A percentile compares a stretch with the other conserved stretches of the same genome.
Conservation (phyloP, 1,284 basidiomycete genomes). For the Anthracocystis panici-leucophaei region DNA sequence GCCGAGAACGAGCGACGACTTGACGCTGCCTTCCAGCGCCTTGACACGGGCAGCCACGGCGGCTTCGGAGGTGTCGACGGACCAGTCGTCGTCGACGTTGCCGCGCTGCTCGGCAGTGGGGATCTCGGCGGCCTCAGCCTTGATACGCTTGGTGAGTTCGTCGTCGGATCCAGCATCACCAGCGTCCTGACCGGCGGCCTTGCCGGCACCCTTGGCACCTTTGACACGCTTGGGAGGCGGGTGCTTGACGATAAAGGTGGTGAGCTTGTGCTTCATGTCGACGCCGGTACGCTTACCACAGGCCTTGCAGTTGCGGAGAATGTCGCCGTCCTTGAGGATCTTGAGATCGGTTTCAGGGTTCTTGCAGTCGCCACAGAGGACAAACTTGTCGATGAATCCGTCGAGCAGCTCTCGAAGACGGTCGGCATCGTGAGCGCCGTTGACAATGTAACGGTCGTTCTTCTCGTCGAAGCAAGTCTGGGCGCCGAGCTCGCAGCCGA, state of each 20-base stretch:
- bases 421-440: slow-evolving; percentile 91
- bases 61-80: slow-evolving; percentile 88
- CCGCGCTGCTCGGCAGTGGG: slow-evolving; percentile 72
- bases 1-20: slow-evolving; percentile 73
- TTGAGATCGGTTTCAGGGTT: slow-evolving; percentile 98
- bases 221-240: slow-evolving; percentile 79
- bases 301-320: slow-evolving; percentile 97
- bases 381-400: slow-evolving; percentile 93
- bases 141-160: slow-evolving; percentile 73
- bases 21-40: slow-evolving; percentile 78
- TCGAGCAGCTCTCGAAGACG: slow-evolving; percentile 96
- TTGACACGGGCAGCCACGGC: slow-evolving; percentile 88
- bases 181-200: slow-evolving; percentile 75
- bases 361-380: slow-evolving; percentile 97
- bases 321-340: slow-evolving; percentile 85
- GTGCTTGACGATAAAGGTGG: slow-evolving; percentile 97
- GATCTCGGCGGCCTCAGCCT: slow-evolving; percentile 71
- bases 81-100: slow-evolving; percentile 79
- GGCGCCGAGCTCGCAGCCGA: slow-evolving; percentile 97
- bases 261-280: slow-evolving; percentile 97
- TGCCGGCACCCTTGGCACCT: slow-evolving; percentile 68
- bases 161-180: slow-evolving; percentile 70
- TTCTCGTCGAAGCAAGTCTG: slow-evolving; percentile 97
- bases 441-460: slow-evolving; percentile 98
- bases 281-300: slow-evolving; percentile 91